These are phyloP conservation scores for Senecio squalidus DNA, from an alignment of 140 eudicot genomes.

Conservation along the genomic window DNA sequence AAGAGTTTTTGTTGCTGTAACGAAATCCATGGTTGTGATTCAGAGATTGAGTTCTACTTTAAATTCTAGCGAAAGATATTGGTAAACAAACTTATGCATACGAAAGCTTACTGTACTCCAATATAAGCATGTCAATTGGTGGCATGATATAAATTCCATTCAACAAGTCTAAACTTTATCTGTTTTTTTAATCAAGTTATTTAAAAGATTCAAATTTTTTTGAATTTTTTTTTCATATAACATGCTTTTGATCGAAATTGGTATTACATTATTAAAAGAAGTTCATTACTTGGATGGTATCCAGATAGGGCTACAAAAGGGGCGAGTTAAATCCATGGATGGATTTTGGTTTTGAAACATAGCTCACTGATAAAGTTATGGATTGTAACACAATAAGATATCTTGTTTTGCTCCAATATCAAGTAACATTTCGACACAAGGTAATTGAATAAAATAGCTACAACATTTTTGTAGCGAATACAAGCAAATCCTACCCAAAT, in stretches of 20 bases:
- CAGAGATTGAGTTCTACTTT: constrained; percentile 24
- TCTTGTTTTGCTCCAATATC: not conserved
- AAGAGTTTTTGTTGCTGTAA: constrained; percentile 1
- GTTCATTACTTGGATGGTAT: too few relatives aligned
- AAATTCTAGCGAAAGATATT: constrained; percentile 38
- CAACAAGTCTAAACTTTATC: too few relatives aligned
- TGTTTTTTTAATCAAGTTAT: too few relatives aligned
- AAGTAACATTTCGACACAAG: not conserved
- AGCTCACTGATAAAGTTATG: not conserved
- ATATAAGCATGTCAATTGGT: too few relatives aligned
- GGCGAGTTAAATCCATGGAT: too few relatives aligned
- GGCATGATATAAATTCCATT: too few relatives aligned
- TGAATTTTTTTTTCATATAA: too few relatives aligned
- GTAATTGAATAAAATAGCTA: constrained; percentile 20
- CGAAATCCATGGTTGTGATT: constrained; percentile 16
- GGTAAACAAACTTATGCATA: not conserved
- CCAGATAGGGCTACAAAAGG: too few relatives aligned
- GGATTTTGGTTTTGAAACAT: not conserved
- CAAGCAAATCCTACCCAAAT: not conserved
- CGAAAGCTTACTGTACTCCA: constrained; percentile 1
- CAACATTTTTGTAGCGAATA: constrained; percentile 24
- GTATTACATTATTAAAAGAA: too few relatives aligned
- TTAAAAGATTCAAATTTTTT: too few relatives aligned
- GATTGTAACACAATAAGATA: too few relatives aligned
- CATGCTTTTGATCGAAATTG: too few relatives aligned